A percentile compares a stretch with the other conserved stretches of the same genome.
phyloP scores from a whole-genome alignment of 2,329 filamentous ascomycete species.

The Aspergillus uvarum region DNA sequence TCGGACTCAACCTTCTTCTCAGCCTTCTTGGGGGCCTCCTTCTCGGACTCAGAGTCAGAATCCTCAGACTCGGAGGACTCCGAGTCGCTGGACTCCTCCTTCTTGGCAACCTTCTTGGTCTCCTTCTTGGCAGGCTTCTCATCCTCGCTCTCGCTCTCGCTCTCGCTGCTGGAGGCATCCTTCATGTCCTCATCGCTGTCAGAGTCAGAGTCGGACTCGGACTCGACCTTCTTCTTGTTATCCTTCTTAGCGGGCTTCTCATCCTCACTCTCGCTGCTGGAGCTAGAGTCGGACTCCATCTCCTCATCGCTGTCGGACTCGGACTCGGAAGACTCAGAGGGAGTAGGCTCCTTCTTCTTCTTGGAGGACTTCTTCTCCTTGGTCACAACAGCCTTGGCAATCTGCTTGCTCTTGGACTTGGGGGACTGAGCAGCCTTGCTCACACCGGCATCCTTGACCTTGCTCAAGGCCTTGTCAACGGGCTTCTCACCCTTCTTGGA shows the following conservation, averaged over 20 bases:
- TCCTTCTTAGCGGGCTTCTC: constrained; percentile 37
- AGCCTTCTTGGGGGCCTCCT: constrained; percentile 27
- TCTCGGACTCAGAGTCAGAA: constrained; percentile 20
- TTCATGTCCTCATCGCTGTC: constrained; percentile 37
- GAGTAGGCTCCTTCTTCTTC: constrained; percentile 45
- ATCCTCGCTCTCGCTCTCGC: constrained; percentile 34
- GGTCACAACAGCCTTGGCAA: constrained; percentile 41
- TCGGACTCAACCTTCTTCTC: constrained; percentile 35
- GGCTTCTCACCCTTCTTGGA: constrained; percentile 42
- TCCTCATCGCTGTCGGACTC: constrained; percentile 36
- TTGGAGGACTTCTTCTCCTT: constrained; percentile 46
- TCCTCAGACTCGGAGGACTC: constrained; percentile 29
- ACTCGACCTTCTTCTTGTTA: constrained; percentile 31
- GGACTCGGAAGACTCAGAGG: constrained; percentile 36
- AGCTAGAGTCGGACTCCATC: constrained; percentile 28
- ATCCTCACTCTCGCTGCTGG: constrained; percentile 39
- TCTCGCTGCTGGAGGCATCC: constrained; percentile 27
- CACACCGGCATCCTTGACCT: constrained; percentile 50
- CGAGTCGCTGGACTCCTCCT: constrained; percentile 30
- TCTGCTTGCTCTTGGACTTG: constrained; percentile 48
- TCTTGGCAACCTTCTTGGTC: constrained; percentile 30
- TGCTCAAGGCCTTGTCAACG: constrained; percentile 45
- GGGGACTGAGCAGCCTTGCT: constrained; percentile 46
- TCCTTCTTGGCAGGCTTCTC: constrained; percentile 37
- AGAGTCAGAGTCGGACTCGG: constrained; percentile 28